phyloP scores from a whole-genome alignment of 495 filamentous ascomycete genomes.

The Hypoxylon trugodes region DNA sequence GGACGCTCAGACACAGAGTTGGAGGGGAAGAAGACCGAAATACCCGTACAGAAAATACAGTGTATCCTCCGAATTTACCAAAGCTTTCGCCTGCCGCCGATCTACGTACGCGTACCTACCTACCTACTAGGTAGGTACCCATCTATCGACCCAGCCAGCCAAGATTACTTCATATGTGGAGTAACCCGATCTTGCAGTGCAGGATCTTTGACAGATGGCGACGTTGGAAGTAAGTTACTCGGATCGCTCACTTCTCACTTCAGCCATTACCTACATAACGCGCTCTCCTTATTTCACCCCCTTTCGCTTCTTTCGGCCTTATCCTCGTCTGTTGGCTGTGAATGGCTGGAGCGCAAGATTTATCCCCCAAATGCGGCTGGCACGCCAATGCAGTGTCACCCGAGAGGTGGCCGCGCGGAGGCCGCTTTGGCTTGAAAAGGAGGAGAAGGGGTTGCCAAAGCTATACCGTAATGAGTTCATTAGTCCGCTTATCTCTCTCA shows the following conservation, averaged over 20 bases:
- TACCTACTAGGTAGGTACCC: neutral
- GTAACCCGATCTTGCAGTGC: conserved; percentile 48
- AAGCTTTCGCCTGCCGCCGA: neutral
- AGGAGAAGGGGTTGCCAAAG: conserved; percentile 5
- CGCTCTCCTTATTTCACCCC: neutral
- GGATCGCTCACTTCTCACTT: conserved; percentile 41
- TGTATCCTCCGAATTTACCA: neutral
- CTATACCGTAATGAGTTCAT: conserved; percentile 1
- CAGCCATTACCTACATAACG: neutral
- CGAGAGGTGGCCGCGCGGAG: conserved; percentile 20
- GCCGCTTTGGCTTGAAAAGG: neutral
- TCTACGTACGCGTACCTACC: conserved; percentile 6
- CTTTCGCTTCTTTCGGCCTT: neutral
- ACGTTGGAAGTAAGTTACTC: conserved; percentile 14
- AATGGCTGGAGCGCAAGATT: conserved; percentile 15
- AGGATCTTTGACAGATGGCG: conserved; percentile 41
- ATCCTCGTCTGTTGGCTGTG: neutral
- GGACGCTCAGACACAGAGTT: neutral
- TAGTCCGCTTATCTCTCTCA: conserved; percentile 1
- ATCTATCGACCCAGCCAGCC: neutral
- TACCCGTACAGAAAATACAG: conserved; percentile 16
- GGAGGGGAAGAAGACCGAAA: neutral
- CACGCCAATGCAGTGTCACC: conserved; percentile 26
- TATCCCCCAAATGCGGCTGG: conserved; percentile 18
- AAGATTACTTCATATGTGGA: conserved; percentile 41